Base-by-base conservation (phyloP, 2,329 filamentous ascomycete genomes). In the Penicillium sp. region DNA sequence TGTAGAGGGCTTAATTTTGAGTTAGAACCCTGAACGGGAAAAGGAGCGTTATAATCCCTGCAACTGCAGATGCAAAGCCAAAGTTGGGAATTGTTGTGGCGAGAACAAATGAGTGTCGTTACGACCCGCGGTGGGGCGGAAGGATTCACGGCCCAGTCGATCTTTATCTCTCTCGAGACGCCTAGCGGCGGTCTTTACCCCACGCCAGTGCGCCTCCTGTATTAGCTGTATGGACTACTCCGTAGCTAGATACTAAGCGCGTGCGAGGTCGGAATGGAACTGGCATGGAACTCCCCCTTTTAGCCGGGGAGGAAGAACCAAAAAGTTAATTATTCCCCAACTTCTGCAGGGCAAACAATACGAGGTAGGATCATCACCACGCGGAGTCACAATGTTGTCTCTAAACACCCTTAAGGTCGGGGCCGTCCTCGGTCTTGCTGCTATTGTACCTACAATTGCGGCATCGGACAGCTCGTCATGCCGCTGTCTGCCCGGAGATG, bases 401-500 rank as follows among this genome's bases (percentile, higher is more conserved):
- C 18, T 17, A 6, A 24, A 33, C 12, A 33, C 26, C 15, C 32
- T 46, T 13, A 50, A 50, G 20, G 8, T 30, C 10, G 46, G 42
- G 5, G 36, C 36, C 10, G 13, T 54, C 29, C 33, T 50, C 4
- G 41, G 46, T 12, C 26, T 54, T n/a, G 24, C 30, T 13, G 42
- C 37, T 26, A 39, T 32, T 32, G 15, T 26, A 8, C 34, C 37
- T 20, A 9, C 42, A 44, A 24, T 46, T 27, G 18, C 20, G 4
- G 33, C 44, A 12, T 51, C 10, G 1, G 24, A 42, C n/a, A 15
- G 9, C n/a, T 24, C 20, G 2, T 13, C n/a, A 9, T 56, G 54
- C 12, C 51, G 39, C 9, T 56, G 51, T 33, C 40, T 54, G 17
- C 54, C 51, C 2, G 43, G 52, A n/a, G 54, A 57, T n/a, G 12